phyloP scores from a whole-genome alignment of 495 filamentous ascomycete genomes.

The Filosporella fistucella region DNA sequence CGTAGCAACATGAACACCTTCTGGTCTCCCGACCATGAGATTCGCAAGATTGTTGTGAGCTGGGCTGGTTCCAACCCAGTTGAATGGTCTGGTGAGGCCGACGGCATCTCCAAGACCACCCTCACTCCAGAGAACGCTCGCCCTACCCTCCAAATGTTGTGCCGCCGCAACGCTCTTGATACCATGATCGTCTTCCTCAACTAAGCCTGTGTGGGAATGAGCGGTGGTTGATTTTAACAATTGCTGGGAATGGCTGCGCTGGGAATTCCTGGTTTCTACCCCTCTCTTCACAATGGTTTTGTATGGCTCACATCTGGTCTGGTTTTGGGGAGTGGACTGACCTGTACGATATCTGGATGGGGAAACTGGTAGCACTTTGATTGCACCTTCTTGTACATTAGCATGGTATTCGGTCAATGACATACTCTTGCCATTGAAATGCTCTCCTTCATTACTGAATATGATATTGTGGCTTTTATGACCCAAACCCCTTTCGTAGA shows the following conservation, averaged over 20 bases:
- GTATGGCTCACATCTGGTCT: neutral
- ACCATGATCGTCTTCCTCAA: neutral
- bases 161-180: neutral
- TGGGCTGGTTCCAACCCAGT: too few relatives aligned
- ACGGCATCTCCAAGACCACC: too few relatives aligned
- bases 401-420: slow-evolving; percentile 3
- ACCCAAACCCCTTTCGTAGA: too few relatives aligned
- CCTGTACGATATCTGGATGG: neutral
- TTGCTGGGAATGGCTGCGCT: slow-evolving; percentile 2
- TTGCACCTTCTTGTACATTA: slow-evolving; percentile 5
- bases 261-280: slow-evolving; percentile 7
- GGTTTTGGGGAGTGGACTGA: neutral
- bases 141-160: neutral
- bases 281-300: neutral
- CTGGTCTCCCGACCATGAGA: too few relatives aligned
- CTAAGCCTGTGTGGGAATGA: neutral
- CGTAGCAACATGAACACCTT: too few relatives aligned
- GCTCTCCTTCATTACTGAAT: neutral
- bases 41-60: too few relatives aligned
- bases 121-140: too few relatives aligned
- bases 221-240: neutral
- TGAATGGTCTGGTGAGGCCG: too few relatives aligned
- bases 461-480: too few relatives aligned
- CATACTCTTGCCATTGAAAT: slow-evolving; percentile 9
- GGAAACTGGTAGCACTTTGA: slow-evolving; percentile 1